Evolutionary conservation across 1,284 basidiomycete genomes (phyloP), one percentile per base, ranked within the genome.

Genomic region (Testicularia cyperi): DNA sequence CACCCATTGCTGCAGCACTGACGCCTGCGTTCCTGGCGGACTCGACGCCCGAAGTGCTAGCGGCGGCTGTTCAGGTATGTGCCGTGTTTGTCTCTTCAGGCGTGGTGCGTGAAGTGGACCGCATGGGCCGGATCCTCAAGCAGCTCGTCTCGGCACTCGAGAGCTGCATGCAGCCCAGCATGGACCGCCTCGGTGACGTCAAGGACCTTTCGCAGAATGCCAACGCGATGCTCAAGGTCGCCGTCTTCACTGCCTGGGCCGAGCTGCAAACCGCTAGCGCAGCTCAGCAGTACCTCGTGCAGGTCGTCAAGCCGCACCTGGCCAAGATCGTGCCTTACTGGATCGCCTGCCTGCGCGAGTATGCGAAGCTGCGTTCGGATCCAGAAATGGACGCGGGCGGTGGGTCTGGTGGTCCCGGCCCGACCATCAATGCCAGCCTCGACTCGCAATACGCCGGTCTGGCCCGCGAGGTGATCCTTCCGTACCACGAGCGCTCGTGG

Each of bases 1-100:
- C 95, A 0, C 94, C 95, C 0, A 95, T 98, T 51, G 94, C 94
- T 1, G 91, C 95, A 2, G 95, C 95, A 0, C 82, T 98, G n/a
- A 98, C 92, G 0, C 94, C 95, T 0, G 92, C 94, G 0, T 98
- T 98, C 72, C 88, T 89, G 4, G 82, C 88, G 0, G 95, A 98
- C 74, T 90, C 92, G 1, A 91, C 92, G 1, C 92, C 94, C 0
- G 94, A 98, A 74, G 94, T 99, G 18, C 76, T 97, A 24, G 89
- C 92, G 0, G 85, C 87, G 13, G 94, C 92, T 0, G 86, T 98
- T 18, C 85, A 92, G 70, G 88, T 94, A 12, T 96, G 94, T 70
- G 95, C 94, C 2, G 84, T 91, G 10, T 98, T 95, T 72, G 90
- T 98, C 2, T 91, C 91, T 0, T 91, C 88, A 61, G 95, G 95